These are phyloP conservation scores for Paracamarosporium sp. DNA, from an alignment of 2,329 filamentous ascomycete genomes.

Conservation along the genomic window DNA sequence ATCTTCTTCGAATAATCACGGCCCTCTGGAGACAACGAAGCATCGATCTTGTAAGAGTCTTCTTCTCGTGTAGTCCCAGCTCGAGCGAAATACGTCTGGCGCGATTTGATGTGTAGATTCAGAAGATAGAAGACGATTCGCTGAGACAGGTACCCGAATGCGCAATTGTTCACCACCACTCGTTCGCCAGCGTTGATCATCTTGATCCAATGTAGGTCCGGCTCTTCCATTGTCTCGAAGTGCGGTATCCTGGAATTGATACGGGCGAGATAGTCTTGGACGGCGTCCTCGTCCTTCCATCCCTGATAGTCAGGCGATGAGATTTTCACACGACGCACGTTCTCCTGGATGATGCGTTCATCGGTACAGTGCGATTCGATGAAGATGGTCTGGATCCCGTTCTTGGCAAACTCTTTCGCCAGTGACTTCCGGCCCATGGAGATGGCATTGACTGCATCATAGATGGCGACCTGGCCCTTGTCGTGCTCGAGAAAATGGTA, in stretches of 20 bases:
- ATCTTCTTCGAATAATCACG: slow-evolving; percentile 71
- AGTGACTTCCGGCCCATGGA: slow-evolving; percentile 81
- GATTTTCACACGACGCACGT: slow-evolving; percentile 96
- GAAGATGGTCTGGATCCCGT: slow-evolving; percentile 94
- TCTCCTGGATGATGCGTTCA: slow-evolving; percentile 91
- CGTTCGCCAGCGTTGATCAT: slow-evolving; percentile 98
- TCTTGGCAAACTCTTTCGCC: slow-evolving; percentile 96
- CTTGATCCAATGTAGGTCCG: slow-evolving; percentile 95
- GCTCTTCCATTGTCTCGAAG: slow-evolving; percentile 96
- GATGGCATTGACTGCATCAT: slow-evolving; percentile 95
- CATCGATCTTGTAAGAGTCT: slow-evolving; percentile 91
- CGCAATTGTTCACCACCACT: slow-evolving; percentile 95
- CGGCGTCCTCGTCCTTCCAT: slow-evolving; percentile 91
- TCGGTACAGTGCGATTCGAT: slow-evolving; percentile 96
- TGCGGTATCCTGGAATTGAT: slow-evolving; percentile 93
- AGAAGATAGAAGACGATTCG: slow-evolving; percentile 98
- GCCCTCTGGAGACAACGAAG: slow-evolving; percentile 80
- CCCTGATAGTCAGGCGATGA: slow-evolving; percentile 95
- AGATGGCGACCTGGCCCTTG: slow-evolving; percentile 97
- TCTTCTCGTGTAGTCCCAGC: slow-evolving; percentile 86
- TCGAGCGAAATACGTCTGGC: slow-evolving; percentile 91
- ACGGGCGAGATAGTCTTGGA: slow-evolving; percentile 86
- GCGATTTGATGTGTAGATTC: slow-evolving; percentile 94
- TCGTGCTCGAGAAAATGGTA: slow-evolving; percentile 96
- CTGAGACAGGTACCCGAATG: slow-evolving; percentile 95